These are phyloP conservation scores for Fusarium solani-melongenae DNA, from an alignment of 2,329 filamentous ascomycete genomes.

Conservation along the genomic window DNA sequence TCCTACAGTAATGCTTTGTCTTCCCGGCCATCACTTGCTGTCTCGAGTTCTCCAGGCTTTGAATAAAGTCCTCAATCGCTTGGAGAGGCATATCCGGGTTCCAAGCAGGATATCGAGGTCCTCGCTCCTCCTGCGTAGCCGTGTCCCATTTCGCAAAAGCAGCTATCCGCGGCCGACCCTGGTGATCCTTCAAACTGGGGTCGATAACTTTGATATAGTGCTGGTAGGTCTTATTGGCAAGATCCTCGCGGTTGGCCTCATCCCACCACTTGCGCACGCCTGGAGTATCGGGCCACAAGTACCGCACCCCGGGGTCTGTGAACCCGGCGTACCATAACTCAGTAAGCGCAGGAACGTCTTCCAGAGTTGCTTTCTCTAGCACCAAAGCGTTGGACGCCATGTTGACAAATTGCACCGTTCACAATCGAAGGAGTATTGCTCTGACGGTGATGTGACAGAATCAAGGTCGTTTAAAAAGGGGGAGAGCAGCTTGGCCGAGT, in stretches of 20 bases:
- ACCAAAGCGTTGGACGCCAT: neutral
- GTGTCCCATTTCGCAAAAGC: constrained; percentile 14
- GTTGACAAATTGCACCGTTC: neutral
- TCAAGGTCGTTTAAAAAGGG: neutral
- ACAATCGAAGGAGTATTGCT: neutral
- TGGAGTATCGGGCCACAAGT: constrained; percentile 12
- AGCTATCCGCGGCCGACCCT: constrained; percentile 5
- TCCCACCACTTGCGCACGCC: constrained; percentile 14
- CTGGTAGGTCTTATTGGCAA: constrained; percentile 3
- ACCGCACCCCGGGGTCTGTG: neutral
- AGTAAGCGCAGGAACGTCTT: constrained; percentile 7
- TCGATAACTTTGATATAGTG: constrained; percentile 15
- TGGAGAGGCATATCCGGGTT: constrained; percentile 3
- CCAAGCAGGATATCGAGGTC: constrained; percentile 12
- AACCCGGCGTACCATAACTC: constrained; percentile 15
- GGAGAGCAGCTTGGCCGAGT: neutral
- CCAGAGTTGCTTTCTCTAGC: constrained; percentile 1
- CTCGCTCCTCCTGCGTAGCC: neutral
- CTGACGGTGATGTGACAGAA: neutral
- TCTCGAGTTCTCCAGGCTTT: neutral
- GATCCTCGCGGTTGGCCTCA: constrained; percentile 10
- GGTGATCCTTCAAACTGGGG: neutral
- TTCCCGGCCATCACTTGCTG: neutral
- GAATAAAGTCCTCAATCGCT: constrained; percentile 2
- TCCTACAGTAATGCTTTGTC: neutral